Base-by-base conservation (phyloP, 176 grass and related monocot species). In the Phyllostachys edulis region DNA sequence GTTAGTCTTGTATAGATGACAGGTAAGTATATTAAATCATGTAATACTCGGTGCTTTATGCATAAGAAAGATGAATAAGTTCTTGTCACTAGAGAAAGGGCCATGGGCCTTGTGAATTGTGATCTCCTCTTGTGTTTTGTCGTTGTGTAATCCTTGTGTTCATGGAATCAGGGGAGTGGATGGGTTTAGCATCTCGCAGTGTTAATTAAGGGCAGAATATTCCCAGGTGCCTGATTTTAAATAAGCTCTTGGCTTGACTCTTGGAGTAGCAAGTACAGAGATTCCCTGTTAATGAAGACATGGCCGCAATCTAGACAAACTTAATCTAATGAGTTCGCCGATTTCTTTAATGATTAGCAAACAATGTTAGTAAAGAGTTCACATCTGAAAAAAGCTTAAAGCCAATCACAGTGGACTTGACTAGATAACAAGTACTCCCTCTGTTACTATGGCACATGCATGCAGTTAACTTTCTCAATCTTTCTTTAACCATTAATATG, bases 151-250 rank as follows among this genome's bases (percentile, higher is more conserved):
- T 73, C 34, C 47, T 62, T 46, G 45, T 26, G 17, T 29, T 72
- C n/a, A 73, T 83, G 79, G 88, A 52, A 90, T 90, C 88, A 78
- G 65, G 82, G 21, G 46, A 66, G 0, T 65, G 45, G 66, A 82
- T 14, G 26, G 17, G 24, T 10, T 13, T 54, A 85, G 88, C 78
- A 86, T 90, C 82, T 62, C 3, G 41, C 24, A 17, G 13, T 27
- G 21, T 14, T 15, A 17, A 51, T 38, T n/a, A 15, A 49, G 47
- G 11, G 2, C 44, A 44, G 71, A 50, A 70, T 85, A 81, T 76
- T 81, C 80, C 24, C 37, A 56, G 68, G 57, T 82, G 45, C 64
- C 54, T 82, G 5, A 0, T 15, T 56, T 68, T 44, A 8, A 21
- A 63, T 34, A 7, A 70, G 44, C 49, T 76, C 20, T 77, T 82